Conservation (phyloP, 2,329 filamentous ascomycete genomes). For the Byssochlamys sp. region DNA sequence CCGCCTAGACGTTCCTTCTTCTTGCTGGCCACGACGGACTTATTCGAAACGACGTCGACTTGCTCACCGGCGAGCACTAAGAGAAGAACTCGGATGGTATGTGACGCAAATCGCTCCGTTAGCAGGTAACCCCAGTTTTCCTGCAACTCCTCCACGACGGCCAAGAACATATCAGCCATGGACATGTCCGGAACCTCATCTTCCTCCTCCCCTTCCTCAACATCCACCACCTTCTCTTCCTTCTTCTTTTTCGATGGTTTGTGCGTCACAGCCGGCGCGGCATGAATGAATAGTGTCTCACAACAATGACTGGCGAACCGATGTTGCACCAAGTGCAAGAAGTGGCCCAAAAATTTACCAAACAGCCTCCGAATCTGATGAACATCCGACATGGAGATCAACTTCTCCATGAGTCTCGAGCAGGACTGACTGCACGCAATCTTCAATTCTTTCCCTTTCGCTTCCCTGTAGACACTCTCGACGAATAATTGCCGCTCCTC, state of each 20-base stretch:
- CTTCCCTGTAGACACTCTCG: conserved; percentile 75
- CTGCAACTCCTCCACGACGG: conserved; percentile 78
- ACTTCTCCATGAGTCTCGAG: conserved; percentile 80
- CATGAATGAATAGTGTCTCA: conserved; percentile 79
- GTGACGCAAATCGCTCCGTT: conserved; percentile 82
- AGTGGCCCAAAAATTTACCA: conserved; percentile 73
- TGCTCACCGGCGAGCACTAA: conserved; percentile 76
- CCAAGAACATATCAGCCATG: conserved; percentile 78
- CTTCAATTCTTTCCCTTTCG: conserved; percentile 86
- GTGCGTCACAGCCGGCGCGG: conserved; percentile 66
- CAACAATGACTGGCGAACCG: conserved; percentile 96
- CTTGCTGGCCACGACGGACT: conserved; percentile 76
- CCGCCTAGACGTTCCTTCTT: conserved; percentile 76
- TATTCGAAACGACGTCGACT: conserved; percentile 58
- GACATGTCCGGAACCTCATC: conserved; percentile 44
- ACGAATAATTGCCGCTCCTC: conserved; percentile 66
- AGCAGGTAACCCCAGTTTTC: conserved; percentile 72
- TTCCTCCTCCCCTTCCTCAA: conserved; percentile 37
- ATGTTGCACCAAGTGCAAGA: conserved; percentile 82
- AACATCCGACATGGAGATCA: conserved; percentile 72
- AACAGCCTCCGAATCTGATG: conserved; percentile 80
- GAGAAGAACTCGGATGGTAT: conserved; percentile 75
- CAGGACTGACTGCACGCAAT: conserved; percentile 91
- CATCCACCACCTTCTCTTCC: conserved; percentile 25
- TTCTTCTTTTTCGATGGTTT: conserved; percentile 50